phyloP scores from a whole-genome alignment of 306 rosid genomes.

The Leucaena leucocephala region DNA sequence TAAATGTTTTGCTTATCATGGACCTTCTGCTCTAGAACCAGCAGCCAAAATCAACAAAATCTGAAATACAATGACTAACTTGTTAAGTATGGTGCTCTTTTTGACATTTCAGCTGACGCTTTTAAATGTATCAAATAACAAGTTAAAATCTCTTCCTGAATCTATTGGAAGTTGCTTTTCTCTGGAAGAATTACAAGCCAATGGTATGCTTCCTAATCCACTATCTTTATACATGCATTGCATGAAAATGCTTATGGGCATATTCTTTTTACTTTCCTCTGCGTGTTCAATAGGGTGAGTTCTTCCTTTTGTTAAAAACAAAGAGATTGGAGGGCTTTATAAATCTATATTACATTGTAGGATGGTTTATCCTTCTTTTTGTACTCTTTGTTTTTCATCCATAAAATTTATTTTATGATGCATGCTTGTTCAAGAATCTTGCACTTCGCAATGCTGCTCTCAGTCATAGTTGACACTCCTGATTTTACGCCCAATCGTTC shows the following conservation, averaged over 20 bases:
- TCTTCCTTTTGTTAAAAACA: constrained; percentile 19
- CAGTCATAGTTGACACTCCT: constrained; percentile 6
- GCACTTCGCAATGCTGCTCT: constrained; percentile 28
- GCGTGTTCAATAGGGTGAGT: background rate
- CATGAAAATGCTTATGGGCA: constrained; percentile 30
- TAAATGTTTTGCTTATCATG: constrained; percentile 6
- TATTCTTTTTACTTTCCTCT: background rate
- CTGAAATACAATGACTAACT: constrained; percentile 33
- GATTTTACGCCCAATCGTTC: constrained; percentile 18
- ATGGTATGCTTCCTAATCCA: constrained; percentile 54
- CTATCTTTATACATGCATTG: constrained; percentile 25
- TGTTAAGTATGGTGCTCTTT: constrained; percentile 34
- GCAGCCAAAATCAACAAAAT: background rate
- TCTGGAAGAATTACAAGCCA: constrained; percentile 94
- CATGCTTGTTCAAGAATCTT: constrained; percentile 16
- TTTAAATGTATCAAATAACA: constrained; percentile 83
- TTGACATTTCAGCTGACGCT: constrained; percentile 74
- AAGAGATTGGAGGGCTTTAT: constrained; percentile 15
- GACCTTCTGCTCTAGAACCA: background rate
- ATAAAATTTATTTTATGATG: constrained; percentile 14
- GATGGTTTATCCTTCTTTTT: background rate
- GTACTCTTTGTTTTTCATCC: constrained; percentile 26
- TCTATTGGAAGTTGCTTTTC: constrained; percentile 95
- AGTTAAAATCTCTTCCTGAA: constrained; percentile 84
- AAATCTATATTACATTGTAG: constrained; percentile 8